These are phyloP conservation scores for Dionaea muscipula DNA, from an alignment of 179 eudicot genomes.

Conservation along the genomic window DNA sequence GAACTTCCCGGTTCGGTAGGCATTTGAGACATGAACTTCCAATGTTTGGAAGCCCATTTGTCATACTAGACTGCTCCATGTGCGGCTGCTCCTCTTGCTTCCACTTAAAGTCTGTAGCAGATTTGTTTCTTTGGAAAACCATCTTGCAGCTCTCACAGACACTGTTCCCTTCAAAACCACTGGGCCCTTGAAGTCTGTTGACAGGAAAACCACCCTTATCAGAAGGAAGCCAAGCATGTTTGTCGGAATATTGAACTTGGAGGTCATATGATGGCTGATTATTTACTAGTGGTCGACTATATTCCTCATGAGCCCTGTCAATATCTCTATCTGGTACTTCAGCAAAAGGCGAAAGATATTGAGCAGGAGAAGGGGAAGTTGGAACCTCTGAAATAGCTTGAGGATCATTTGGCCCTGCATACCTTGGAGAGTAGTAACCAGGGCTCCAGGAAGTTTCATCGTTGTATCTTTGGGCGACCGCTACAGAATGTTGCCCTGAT, in stretches of 20 bases:
- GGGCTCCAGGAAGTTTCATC: slow-evolving; percentile 79
- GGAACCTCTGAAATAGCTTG: slow-evolving; percentile 45
- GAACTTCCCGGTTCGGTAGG: slow-evolving; percentile 42
- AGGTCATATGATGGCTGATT: slow-evolving; percentile 35
- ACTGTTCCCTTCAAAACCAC: slow-evolving; percentile 40
- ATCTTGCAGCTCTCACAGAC: slow-evolving; percentile 57
- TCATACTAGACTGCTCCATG: slow-evolving; percentile 35
- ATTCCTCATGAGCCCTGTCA: slow-evolving; percentile 51
- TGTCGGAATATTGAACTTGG: slow-evolving; percentile 47
- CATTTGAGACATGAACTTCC: slow-evolving; percentile 42
- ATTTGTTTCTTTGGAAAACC: slow-evolving; percentile 47
- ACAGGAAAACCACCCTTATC: slow-evolving; percentile 82
- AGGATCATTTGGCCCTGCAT: slow-evolving; percentile 37
- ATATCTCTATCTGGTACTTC: slow-evolving; percentile 35
- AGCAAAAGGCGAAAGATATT: slow-evolving; percentile 26
- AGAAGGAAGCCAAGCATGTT: slow-evolving; percentile 47
- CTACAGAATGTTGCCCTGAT: slow-evolving; percentile 38
- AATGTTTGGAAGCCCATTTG: slow-evolving; percentile 44
- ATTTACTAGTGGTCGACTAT: slow-evolving; percentile 27
- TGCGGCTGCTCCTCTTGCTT: slow-evolving; percentile 47
- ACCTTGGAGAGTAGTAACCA: slow-evolving; percentile 69
- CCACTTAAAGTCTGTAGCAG: slow-evolving; percentile 43
- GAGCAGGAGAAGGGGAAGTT: slow-evolving; percentile 57
- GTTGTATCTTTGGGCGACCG: slow-evolving; percentile 28
- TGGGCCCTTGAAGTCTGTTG: slow-evolving; percentile 42